Conservation (phyloP, 1,284 basidiomycete genomes). For the Fomitopsis schrenkii region DNA sequence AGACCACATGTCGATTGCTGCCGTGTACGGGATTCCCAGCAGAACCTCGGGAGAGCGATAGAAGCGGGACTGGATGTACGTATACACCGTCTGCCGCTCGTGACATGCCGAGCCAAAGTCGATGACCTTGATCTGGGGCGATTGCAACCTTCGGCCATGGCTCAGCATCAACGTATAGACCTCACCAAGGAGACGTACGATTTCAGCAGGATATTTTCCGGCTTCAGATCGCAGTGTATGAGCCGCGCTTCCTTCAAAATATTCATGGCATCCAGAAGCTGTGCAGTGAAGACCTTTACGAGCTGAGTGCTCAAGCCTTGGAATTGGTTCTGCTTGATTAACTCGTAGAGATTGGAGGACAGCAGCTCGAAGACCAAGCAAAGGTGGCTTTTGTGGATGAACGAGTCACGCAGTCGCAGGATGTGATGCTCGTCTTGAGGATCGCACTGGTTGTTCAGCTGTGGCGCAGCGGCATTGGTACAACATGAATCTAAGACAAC, state of each 20-base stretch:
- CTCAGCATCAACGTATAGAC: slow-evolving; percentile 1
- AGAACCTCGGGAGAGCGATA: slow-evolving; percentile 98
- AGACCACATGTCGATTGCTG: slow-evolving; percentile 96
- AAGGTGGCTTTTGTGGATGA: slow-evolving; percentile 95
- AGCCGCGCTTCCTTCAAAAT: slow-evolving; percentile 93
- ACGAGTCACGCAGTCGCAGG: slow-evolving; percentile 90
- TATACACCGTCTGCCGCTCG: slow-evolving; percentile 98
- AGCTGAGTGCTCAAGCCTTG: slow-evolving; percentile 95
- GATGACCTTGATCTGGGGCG: slow-evolving; percentile 98
- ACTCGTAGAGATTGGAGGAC: slow-evolving; percentile 96
- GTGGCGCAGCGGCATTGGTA: not conserved
- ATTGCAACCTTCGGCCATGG: slow-evolving; percentile 68
- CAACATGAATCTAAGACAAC: not conserved
- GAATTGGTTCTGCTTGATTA: slow-evolving; percentile 99
- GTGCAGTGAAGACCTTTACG: slow-evolving; percentile 97
- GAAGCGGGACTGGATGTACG: slow-evolving; percentile 98
- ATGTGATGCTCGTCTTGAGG: slow-evolving; percentile 97
- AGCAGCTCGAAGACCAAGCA: slow-evolving; percentile 98
- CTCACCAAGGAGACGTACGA: slow-evolving; percentile 54
- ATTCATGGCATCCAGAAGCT: slow-evolving; percentile 89
- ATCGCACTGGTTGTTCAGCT: slow-evolving; percentile 93
- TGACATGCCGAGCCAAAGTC: slow-evolving; percentile 99
- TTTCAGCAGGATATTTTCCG: slow-evolving; percentile 93
- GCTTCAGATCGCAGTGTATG: slow-evolving; percentile 98
- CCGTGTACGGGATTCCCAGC: slow-evolving; percentile 91